These are phyloP conservation scores for Lentinula detonsa DNA, from an alignment of 768 basidiomycete species.

Conservation along the genomic window DNA sequence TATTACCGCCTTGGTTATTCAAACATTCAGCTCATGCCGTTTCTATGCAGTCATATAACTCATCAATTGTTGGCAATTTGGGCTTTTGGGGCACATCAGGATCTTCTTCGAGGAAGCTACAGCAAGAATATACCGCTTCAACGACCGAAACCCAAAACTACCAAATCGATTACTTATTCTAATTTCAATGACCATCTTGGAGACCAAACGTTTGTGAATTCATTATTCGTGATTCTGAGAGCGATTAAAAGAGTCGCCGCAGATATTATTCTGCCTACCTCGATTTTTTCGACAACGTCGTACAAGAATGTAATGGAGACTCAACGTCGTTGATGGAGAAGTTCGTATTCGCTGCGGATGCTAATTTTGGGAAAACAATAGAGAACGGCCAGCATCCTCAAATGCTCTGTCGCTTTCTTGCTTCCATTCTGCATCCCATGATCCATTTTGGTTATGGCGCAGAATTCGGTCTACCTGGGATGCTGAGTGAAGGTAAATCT, in stretches of 20 bases:
- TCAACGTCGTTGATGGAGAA: slow-evolving; percentile 42
- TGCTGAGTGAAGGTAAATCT: slow-evolving; percentile 53
- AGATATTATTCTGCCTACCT: slow-evolving; percentile 59
- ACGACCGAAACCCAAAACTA: slow-evolving; percentile 33
- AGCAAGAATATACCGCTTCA: slow-evolving; percentile 29
- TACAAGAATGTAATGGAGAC: slow-evolving; percentile 22
- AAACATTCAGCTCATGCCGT: neutral
- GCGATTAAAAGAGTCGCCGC: neutral
- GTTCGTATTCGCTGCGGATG: slow-evolving; percentile 49
- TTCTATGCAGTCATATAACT: slow-evolving; percentile 38
- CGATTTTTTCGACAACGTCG: slow-evolving; percentile 42
- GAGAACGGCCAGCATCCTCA: slow-evolving; percentile 30
- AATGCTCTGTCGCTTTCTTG: slow-evolving; percentile 54
- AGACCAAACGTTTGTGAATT: slow-evolving; percentile 36
- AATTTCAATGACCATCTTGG: slow-evolving; percentile 55
- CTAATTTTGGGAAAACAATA: slow-evolving; percentile 32
- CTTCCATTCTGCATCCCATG: slow-evolving; percentile 55
- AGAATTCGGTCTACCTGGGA: slow-evolving; percentile 56
- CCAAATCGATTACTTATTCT: slow-evolving; percentile 33
- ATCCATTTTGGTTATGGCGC: slow-evolving; percentile 60
- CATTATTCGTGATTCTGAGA: neutral
- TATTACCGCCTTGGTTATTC: slow-evolving; percentile 8
- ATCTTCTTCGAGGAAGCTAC: slow-evolving; percentile 32
- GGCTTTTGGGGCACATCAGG: slow-evolving; percentile 46
- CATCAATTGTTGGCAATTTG: slow-evolving; percentile 58